Evolutionary conservation across 1,284 basidiomycete genomes (phyloP).

Genomic region (Fomitopsis palustris): DNA sequence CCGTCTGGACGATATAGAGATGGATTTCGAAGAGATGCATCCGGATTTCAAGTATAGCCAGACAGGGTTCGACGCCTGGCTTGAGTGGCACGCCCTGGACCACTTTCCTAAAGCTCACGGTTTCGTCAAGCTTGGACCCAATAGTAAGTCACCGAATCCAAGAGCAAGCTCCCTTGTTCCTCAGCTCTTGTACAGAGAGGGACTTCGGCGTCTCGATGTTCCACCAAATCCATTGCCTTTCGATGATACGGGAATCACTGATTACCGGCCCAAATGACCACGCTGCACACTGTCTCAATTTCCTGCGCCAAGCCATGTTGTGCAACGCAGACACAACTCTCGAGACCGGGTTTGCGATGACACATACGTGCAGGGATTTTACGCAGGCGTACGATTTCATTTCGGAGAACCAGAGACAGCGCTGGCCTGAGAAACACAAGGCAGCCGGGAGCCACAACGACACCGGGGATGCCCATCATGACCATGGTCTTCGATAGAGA

Average conservation of each 20-base stretch:
- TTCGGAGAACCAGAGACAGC: not conserved
- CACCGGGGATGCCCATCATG: not conserved
- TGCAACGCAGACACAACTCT: constrained; percentile 35
- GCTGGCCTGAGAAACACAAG: not conserved
- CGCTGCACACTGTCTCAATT: constrained; percentile 15
- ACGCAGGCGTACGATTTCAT: constrained; percentile 4
- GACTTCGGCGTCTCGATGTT: constrained; percentile 34
- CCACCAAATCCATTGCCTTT: constrained; percentile 38
- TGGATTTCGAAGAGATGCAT: constrained; percentile 1
- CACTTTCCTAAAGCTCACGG: constrained; percentile 2
- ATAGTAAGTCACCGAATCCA: not conserved
- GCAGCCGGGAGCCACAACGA: not conserved
- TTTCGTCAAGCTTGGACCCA: not conserved
- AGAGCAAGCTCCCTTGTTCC: not conserved
- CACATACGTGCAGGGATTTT: constrained; percentile 6
- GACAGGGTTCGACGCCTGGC: not conserved
- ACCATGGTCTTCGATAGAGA: not conserved
- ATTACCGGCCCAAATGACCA: constrained; percentile 5
- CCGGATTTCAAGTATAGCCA: not conserved
- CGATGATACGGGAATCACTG: not conserved
- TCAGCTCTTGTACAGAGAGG: constrained; percentile 4
- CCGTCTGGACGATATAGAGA: not conserved
- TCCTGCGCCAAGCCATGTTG: constrained; percentile 28
- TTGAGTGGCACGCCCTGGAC: constrained; percentile 3
- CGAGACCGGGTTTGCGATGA: constrained; percentile 25